Conservation (phyloP, 306 rosid species). For the Geum urbanum region DNA sequence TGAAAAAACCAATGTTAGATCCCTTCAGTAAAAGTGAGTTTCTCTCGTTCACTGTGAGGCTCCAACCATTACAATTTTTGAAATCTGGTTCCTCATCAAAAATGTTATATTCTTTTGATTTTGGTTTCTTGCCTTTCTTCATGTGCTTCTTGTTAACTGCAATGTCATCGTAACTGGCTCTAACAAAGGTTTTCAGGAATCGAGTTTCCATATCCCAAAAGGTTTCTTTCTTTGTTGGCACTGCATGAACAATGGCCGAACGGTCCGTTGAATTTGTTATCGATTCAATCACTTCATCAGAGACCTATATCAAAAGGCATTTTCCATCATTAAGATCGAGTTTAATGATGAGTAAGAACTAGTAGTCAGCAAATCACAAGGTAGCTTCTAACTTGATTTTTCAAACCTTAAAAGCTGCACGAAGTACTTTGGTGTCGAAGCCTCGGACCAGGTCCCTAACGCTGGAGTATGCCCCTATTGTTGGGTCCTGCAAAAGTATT, state of each 20-base stretch:
- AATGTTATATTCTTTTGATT: slow-evolving; percentile 38
- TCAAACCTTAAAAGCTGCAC: slow-evolving; percentile 64
- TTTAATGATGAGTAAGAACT: too few relatives aligned
- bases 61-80: slow-evolving; percentile 62
- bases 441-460: slow-evolving; percentile 54
- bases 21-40: slow-evolving; percentile 32
- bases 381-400: too few relatives aligned
- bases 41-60: slow-evolving; percentile 53
- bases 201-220: slow-evolving; percentile 45
- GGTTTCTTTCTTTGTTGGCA: slow-evolving; percentile 24
- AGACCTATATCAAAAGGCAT: slow-evolving; percentile 41
- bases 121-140: slow-evolving; percentile 23
- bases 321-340: background rate
- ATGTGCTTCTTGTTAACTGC: slow-evolving; percentile 24
- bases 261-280: slow-evolving; percentile 36
- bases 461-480: slow-evolving; percentile 72
- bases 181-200: slow-evolving; percentile 31
- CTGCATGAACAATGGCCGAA: slow-evolving; percentile 61
- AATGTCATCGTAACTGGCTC: slow-evolving; percentile 10
- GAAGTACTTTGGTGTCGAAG: slow-evolving; percentile 56
- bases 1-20: slow-evolving; percentile 53
- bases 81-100: slow-evolving; percentile 53
- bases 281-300: slow-evolving; percentile 56
- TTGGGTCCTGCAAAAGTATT: slow-evolving; percentile 44
- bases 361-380: background rate